A percentile compares a stretch with the other conserved stretches of the same genome.
These are phyloP conservation scores for Cucumis melo DNA, from an alignment of 306 rosid species.

Conservation along the genomic window DNA sequence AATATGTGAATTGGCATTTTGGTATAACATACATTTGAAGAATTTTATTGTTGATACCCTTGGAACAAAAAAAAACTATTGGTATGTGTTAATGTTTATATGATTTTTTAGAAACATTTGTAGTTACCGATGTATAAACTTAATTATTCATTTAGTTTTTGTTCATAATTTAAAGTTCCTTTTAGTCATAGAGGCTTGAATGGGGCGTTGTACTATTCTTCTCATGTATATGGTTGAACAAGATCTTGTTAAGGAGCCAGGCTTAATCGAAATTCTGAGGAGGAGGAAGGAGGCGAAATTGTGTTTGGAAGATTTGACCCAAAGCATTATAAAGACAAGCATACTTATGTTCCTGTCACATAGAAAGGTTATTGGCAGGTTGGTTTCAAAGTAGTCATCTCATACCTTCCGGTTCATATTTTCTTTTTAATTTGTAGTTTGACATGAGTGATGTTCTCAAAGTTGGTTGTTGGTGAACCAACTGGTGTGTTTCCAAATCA, in stretches of 20 bases:
- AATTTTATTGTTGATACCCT: too few species aligned
- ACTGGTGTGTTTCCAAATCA: conserved; percentile 39
- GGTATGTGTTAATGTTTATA: too few species aligned
- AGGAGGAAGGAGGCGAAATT: conserved; percentile 74
- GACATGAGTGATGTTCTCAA: conserved; percentile 84
- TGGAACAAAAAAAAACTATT: too few species aligned
- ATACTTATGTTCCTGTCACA: conserved; percentile 79
- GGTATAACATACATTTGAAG: too few species aligned
- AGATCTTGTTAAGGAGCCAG: conserved; percentile 69
- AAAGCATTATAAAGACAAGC: conserved; percentile 69
- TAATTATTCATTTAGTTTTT: too few species aligned
- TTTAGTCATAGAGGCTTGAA: neutral
- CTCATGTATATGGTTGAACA: conserved; percentile 75
- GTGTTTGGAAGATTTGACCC: conserved; percentile 96
- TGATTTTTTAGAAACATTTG: too few species aligned
- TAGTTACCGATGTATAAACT: too few species aligned
- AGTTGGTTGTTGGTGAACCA: conserved; percentile 54
- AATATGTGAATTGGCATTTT: too few species aligned
- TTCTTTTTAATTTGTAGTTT: conserved; percentile 33
- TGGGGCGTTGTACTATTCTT: conserved; percentile 12
- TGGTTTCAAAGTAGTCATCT: neutral
- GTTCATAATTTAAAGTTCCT: neutral
- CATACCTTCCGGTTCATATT: neutral
- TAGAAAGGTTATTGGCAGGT: conserved; percentile 97
- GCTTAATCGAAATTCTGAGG: conserved; percentile 65